Percentiles rank a stretch among this genome's conserved stretches.
Conservation (phyloP, 495 filamentous ascomycete genomes). For the Trypethelium eluteriae region DNA sequence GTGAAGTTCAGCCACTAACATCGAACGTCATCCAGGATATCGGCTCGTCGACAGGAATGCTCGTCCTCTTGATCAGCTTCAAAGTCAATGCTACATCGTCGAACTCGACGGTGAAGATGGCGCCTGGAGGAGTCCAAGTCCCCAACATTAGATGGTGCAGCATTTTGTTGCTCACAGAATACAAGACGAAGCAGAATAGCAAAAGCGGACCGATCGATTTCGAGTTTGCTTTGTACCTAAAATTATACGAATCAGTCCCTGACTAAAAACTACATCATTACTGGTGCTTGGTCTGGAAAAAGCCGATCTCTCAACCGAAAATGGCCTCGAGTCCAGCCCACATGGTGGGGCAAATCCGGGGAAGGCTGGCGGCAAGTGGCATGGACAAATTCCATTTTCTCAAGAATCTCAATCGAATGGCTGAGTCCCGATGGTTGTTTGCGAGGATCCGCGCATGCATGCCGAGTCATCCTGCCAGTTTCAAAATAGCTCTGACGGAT, state of each 20-base stretch:
- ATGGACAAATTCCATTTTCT: neutral
- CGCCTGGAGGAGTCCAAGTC: constrained; percentile 62
- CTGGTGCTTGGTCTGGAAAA: neutral
- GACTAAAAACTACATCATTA: constrained; percentile 3
- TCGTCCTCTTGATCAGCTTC: constrained; percentile 65
- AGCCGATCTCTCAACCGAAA: constrained; percentile 5
- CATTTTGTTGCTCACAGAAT: constrained; percentile 14
- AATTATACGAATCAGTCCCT: neutral
- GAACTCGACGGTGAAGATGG: constrained; percentile 77
- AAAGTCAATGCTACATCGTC: constrained; percentile 67
- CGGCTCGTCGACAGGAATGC: constrained; percentile 70
- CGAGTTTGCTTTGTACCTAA: too few species aligned
- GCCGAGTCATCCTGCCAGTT: constrained; percentile 3
- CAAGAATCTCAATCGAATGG: neutral
- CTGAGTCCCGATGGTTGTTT: neutral
- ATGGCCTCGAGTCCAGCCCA: neutral
- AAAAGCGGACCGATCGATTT: neutral
- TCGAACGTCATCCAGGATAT: constrained; percentile 90
- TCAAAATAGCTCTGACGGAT: neutral
- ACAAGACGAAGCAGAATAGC: neutral
- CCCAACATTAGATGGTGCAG: constrained; percentile 30
- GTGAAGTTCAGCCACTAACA: constrained; percentile 39
- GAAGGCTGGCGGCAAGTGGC: constrained; percentile 1
- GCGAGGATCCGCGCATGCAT: neutral
- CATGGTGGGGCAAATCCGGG: constrained; percentile 9